Evolutionary conservation across 345 rosid species (phyloP).

Genomic region (Brassica rapa): DNA sequence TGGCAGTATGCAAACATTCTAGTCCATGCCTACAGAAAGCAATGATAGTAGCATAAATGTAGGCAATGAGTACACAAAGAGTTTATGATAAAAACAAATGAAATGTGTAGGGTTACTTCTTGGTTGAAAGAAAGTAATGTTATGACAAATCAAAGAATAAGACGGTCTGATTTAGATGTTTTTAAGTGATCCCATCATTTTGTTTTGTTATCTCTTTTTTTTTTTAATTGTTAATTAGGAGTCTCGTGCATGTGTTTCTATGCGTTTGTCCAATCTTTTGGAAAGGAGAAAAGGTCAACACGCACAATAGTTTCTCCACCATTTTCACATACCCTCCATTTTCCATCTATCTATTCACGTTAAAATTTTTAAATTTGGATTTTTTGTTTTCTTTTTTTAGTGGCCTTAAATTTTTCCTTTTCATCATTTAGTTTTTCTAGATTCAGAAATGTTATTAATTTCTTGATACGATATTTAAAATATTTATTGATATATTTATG

Average conservation of each 20-base stretch:
- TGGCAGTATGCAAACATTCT: constrained; percentile 31
- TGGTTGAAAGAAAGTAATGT: constrained; percentile 38
- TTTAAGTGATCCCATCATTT: constrained; percentile 39
- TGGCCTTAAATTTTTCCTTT: background rate
- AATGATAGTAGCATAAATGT: constrained; percentile 44
- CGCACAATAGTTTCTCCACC: constrained; percentile 41
- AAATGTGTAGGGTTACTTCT: constrained; percentile 40
- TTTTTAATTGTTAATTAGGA: constrained; percentile 21
- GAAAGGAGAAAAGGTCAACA: constrained; percentile 39
- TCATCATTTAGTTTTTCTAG: background rate
- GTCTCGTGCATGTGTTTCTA: constrained; percentile 41
- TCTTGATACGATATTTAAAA: background rate
- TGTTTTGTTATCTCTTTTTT: constrained; percentile 5
- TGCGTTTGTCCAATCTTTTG: constrained; percentile 32
- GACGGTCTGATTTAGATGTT: constrained; percentile 36
- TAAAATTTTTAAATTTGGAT: background rate
- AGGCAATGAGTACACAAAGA: constrained; percentile 42
- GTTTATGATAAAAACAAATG: constrained; percentile 36
- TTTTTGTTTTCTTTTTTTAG: background rate
- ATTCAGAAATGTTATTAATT: background rate
- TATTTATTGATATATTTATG: background rate
- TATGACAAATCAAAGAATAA: constrained; percentile 34
- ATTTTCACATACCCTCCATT: constrained; percentile 13
- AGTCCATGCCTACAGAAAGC: constrained; percentile 41
- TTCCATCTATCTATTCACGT: background rate